Evolutionary conservation across 495 filamentous ascomycete species (phyloP).

Genomic region (Hyaloscypha bicolor): DNA sequence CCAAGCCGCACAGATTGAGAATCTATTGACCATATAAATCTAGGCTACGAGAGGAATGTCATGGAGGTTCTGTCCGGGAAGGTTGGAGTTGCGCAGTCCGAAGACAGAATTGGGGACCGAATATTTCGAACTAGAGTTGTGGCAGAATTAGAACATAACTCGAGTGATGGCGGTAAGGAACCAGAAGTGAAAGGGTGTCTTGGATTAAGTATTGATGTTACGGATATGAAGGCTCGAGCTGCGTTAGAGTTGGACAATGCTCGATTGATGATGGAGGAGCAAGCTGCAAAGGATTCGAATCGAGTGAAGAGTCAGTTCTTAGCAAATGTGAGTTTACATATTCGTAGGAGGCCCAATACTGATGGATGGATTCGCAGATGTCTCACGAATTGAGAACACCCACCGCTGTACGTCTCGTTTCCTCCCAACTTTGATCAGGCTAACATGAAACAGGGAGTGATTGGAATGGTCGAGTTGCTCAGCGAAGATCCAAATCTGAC

Average conservation of each 20-base stretch:
- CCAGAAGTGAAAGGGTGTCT: constrained; percentile 60
- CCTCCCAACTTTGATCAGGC: background rate
- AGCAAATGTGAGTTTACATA: constrained; percentile 43
- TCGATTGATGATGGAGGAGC: constrained; percentile 60
- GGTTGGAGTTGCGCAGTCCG: constrained; percentile 45
- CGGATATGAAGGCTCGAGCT: constrained; percentile 60
- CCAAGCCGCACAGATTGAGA: constrained; percentile 19
- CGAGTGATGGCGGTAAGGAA: constrained; percentile 43
- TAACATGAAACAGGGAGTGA: constrained; percentile 63
- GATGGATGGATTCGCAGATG: constrained; percentile 52
- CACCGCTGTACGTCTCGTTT: constrained; percentile 39
- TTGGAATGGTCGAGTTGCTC: constrained; percentile 69
- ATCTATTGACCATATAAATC: constrained; percentile 48
- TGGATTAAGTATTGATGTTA: constrained; percentile 68
- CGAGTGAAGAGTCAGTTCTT: constrained; percentile 67
- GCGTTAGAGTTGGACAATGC: constrained; percentile 60
- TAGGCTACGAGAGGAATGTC: constrained; percentile 50
- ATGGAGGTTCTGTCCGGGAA: constrained; percentile 56
- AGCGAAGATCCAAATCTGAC: constrained; percentile 66
- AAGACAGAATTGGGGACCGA: constrained; percentile 43
- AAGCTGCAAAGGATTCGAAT: constrained; percentile 67
- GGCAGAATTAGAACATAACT: constrained; percentile 50
- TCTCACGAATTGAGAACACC: constrained; percentile 82
- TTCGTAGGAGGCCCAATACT: background rate
- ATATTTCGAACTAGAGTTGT: constrained; percentile 66